These are phyloP conservation scores for Maudiozyma bulderi DNA, from an alignment of 805 yeast genomes.

Conservation along the genomic window DNA sequence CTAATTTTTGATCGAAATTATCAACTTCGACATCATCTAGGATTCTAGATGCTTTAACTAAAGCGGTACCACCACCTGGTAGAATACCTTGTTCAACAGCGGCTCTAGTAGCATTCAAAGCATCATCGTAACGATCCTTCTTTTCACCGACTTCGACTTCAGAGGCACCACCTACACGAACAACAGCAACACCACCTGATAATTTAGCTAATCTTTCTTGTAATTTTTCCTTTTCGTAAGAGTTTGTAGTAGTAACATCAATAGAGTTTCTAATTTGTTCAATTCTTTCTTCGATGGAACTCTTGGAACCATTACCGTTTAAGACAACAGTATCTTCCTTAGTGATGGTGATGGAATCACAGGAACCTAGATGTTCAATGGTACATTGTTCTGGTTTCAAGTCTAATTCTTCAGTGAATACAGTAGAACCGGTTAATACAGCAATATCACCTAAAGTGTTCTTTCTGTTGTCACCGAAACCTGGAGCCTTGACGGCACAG, in stretches of 20 bases:
- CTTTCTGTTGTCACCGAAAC: slow-evolving; percentile 97
- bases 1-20: slow-evolving; percentile 94
- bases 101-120: slow-evolving; percentile 96
- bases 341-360: slow-evolving; percentile 85
- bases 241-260: slow-evolving; percentile 59
- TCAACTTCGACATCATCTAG: slow-evolving; percentile 62
- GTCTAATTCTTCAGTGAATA: slow-evolving; percentile 81
- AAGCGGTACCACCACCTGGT: slow-evolving; percentile 99
- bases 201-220: slow-evolving; percentile 96
- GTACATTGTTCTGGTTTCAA: slow-evolving; percentile 93
- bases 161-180: slow-evolving; percentile 93
- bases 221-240: slow-evolving; percentile 92
- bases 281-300: slow-evolving; percentile 71
- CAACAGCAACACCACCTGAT: slow-evolving; percentile 96
- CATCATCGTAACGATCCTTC: slow-evolving; percentile 98
- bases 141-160: slow-evolving; percentile 98
- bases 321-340: slow-evolving; percentile 92
- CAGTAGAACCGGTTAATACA: slow-evolving; percentile 85
- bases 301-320: slow-evolving; percentile 86
- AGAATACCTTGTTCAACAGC: slow-evolving; percentile 97
- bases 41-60: slow-evolving; percentile 78
- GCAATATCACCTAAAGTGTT: slow-evolving; percentile 94
- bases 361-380: slow-evolving; percentile 77
- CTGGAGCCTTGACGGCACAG: slow-evolving; percentile 96
- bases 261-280: slow-evolving; percentile 85